Conservation (phyloP, 1,284 basidiomycete genomes). For the Marasmius tenuissimus region DNA sequence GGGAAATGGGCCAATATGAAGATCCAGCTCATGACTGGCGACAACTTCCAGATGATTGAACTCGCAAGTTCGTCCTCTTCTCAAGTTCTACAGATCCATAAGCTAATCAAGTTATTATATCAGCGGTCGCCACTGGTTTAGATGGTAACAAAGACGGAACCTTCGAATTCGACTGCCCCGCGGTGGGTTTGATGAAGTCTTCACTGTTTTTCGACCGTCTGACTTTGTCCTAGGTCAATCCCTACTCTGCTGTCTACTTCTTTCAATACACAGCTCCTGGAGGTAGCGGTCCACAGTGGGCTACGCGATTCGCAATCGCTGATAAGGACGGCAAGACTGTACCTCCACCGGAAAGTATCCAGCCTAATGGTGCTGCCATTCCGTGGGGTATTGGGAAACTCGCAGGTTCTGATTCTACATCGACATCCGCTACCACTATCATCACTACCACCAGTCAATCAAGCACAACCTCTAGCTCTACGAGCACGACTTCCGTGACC, state of each 20-base stretch:
- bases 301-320: constrained; percentile 79
- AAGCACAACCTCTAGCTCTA: too few relatives aligned
- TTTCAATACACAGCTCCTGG: constrained; percentile 64
- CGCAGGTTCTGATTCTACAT: background rate
- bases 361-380: background rate
- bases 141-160: constrained; percentile 60
- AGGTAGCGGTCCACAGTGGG: constrained; percentile 59
- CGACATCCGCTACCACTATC: background rate
- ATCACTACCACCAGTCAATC: background rate
- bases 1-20: constrained; percentile 62
- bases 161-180: constrained; percentile 68
- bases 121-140: constrained; percentile 54
- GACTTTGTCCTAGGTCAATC: constrained; percentile 49
- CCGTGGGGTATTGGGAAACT: background rate
- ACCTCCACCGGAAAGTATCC: background rate
- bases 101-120: background rate
- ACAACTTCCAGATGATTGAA: constrained; percentile 69
- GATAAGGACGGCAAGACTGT: constrained; percentile 38
- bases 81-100: background rate
- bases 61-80: constrained; percentile 53
- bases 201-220: constrained; percentile 1
- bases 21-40: constrained; percentile 80
- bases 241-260: constrained; percentile 76
- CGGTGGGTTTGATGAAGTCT: constrained; percentile 35
- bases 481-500: too few relatives aligned